Evolutionary conservation across 129 eudicot genomes (phyloP), one percentile per base, ranked within the genome.

Genomic region (Artemisia tridentata): DNA sequence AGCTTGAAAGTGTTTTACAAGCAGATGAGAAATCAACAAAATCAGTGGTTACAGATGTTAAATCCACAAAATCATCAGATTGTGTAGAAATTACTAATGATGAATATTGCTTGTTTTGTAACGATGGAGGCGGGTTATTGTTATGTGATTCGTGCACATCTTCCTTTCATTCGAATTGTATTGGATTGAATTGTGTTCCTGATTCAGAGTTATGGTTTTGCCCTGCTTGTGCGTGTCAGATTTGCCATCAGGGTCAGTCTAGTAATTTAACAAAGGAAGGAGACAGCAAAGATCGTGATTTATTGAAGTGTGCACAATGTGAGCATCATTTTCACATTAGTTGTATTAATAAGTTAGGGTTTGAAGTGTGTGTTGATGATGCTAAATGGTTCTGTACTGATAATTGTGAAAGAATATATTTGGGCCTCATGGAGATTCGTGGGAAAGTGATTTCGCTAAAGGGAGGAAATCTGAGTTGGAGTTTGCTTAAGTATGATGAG

Each of bases 101-200:
- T 54, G 79, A 86, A 9, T 61, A 79, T 49, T 91, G 97, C 75
- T 80, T 85, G n/a, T 72, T 88, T 23, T 88, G 96, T 71, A 79
- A 79, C 15, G 74, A 76, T 50, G 84, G 84, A 9, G 95, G 97
- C 6, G 82, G 82, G 11, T 75, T 88, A 48, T 45, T 91, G 10
- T 71, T 86, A 55, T 91, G 97, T 56, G 93, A 88, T 83, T 78
- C 76, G 1, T 91, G 97, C 47, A 82, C 97, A 48, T 91, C 96
- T 48, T 81, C 89, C 18, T 91, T 73, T 64, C 97, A 91, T 71
- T 67, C 84, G 63, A 29, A 63, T 17, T 89, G 98, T 82, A 78
- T 90, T 59, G 84, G 87, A 65, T 78, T 93, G 80, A 64, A 54
- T 43, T 79, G 25, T 43, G 13, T 76, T 34, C 84, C 80, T 11